Conservation (phyloP, 441 rosid species). For the Rhodomyrtus psidioides region DNA sequence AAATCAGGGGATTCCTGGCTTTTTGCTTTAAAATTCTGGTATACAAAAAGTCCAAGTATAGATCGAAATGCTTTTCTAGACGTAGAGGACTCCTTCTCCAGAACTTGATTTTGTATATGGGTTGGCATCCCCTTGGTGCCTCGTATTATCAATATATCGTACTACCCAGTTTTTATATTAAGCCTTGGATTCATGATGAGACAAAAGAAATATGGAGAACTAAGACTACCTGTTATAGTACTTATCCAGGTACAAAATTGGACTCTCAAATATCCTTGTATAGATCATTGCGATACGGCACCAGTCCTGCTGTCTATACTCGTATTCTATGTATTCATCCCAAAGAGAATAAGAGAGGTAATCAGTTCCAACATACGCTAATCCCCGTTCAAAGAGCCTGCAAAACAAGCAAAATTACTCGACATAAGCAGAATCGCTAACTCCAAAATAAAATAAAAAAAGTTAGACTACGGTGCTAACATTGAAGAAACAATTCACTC, state of each 20-base stretch:
- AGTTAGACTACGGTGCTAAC: slow-evolving; percentile 18
- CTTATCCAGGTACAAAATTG: slow-evolving; percentile 77
- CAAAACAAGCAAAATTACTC: slow-evolving; percentile 13
- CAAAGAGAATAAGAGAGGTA: slow-evolving; percentile 74
- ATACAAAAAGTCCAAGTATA: background rate
- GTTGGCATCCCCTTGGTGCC: background rate
- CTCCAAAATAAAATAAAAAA: slow-evolving; percentile 16
- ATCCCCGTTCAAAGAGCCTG: slow-evolving; percentile 94
- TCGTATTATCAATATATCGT: background rate
- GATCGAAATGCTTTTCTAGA: background rate
- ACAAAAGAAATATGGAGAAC: background rate
- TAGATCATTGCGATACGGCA: slow-evolving; percentile 66
- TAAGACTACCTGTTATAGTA: slow-evolving; percentile 53
- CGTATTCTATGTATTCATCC: slow-evolving; percentile 95
- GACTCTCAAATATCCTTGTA: slow-evolving; percentile 78
- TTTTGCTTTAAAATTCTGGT: background rate
- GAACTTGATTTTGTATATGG: background rate
- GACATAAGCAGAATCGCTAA: background rate
- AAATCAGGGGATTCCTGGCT: background rate
- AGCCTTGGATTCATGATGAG: background rate
- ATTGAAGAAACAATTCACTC: slow-evolving; percentile 69
- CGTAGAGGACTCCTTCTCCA: background rate
- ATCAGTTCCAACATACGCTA: slow-evolving; percentile 90
- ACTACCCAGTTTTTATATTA: background rate
- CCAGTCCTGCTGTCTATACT: slow-evolving; percentile 90